phyloP scores from a whole-genome alignment of 192 early-diverging fungal species.

The Paraglomus occultum region DNA sequence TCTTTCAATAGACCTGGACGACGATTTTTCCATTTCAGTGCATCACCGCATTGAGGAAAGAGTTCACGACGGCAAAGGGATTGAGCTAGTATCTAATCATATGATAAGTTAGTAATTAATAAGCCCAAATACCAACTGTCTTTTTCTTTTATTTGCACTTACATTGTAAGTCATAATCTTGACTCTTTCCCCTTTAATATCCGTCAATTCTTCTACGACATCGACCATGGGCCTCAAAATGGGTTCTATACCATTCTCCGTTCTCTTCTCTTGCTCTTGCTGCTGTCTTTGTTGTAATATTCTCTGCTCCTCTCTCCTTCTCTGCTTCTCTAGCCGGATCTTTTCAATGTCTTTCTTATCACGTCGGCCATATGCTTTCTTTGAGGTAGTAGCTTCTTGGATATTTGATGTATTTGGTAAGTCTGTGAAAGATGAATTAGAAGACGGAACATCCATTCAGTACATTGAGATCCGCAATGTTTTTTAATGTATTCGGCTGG shows the following conservation, averaged over 20 bases:
- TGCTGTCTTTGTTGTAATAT: not conserved
- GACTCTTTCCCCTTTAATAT: not conserved
- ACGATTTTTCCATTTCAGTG: slow-evolving; percentile 28
- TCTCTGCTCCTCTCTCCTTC: not conserved
- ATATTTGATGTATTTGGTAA: no score
- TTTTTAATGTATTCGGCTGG: no score
- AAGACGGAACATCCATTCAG: no score
- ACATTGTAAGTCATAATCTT: slow-evolving; percentile 29
- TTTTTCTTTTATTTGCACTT: not conserved
- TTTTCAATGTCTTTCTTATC: no score
- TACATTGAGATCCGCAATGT: no score
- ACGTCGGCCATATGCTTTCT: no score
- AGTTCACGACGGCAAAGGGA: not conserved
- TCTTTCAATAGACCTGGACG: slow-evolving; percentile 17
- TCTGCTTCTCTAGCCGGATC: no score
- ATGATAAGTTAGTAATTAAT: not conserved
- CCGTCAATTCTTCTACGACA: not conserved
- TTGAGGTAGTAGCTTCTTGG: no score
- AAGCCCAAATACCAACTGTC: not conserved
- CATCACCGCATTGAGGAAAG: slow-evolving; percentile 22
- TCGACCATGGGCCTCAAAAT: slow-evolving; percentile 18
- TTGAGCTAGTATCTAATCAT: slow-evolving; percentile 18
- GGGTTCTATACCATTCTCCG: not conserved
- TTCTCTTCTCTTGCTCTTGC: not conserved
- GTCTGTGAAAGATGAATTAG: no score